These are phyloP conservation scores for Cystofilobasidium bisporidii DNA, from an alignment of 768 basidiomycete species.

Conservation along the genomic window DNA sequence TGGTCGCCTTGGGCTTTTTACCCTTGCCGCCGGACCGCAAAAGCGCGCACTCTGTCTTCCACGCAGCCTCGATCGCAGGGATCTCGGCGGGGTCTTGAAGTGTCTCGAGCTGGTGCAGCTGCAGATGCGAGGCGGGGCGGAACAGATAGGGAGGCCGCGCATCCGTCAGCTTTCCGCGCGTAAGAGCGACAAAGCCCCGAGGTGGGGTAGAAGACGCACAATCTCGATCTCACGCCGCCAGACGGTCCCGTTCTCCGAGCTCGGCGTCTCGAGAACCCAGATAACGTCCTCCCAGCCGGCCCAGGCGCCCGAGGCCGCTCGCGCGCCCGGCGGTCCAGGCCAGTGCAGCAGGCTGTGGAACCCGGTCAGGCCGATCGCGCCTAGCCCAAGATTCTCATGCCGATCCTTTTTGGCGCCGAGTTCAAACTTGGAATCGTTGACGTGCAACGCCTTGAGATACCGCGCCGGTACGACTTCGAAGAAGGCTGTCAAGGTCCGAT, in stretches of 20 bases:
- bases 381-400: conserved; percentile 79
- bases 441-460: conserved; percentile 72
- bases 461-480: conserved; percentile 57
- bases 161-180: no score
- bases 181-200: no score
- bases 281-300: conserved; percentile 11
- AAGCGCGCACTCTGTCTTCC: conserved; percentile 6
- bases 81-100: conserved; percentile 31
- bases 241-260: conserved; percentile 55
- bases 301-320: neutral
- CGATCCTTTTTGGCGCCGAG: conserved; percentile 60
- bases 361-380: conserved; percentile 36
- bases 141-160: neutral
- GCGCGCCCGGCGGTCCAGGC: conserved; percentile 4
- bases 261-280: conserved; percentile 44
- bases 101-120: conserved; percentile 44
- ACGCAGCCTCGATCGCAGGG: conserved; percentile 11
- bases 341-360: conserved; percentile 17
- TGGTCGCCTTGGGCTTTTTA: neutral
- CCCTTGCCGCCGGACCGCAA: neutral
- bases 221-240: conserved; percentile 67
- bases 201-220: conserved; percentile 10
- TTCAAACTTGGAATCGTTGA: conserved; percentile 69
- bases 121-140: neutral
- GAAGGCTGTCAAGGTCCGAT: conserved; percentile 52